Percentiles rank a stretch among this genome's conserved stretches.
These are phyloP conservation scores for Diutina ranongensis DNA, from an alignment of 1,139 yeast genomes.

Conservation along the genomic window DNA sequence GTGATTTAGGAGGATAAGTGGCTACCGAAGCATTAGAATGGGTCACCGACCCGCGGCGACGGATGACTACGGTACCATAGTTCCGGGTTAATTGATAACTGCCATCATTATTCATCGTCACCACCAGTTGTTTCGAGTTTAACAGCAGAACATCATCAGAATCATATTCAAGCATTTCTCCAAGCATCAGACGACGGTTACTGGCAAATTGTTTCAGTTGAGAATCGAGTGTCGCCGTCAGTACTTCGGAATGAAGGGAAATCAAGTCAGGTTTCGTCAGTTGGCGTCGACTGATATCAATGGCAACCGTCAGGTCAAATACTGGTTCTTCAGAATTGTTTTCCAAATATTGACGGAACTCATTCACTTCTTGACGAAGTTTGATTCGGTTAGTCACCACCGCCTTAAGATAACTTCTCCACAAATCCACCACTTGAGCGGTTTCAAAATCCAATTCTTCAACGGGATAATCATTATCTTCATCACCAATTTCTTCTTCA, in stretches of 20 bases:
- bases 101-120: neutral
- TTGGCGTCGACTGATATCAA: neutral
- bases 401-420: constrained; percentile 26
- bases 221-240: constrained; percentile 1
- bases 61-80: constrained; percentile 1
- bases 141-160: constrained; percentile 19
- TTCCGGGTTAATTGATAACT: neutral
- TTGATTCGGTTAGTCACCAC: constrained; percentile 30
- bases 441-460: neutral
- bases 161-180: constrained; percentile 36
- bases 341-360: constrained; percentile 22
- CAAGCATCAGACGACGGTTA: constrained; percentile 32
- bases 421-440: constrained; percentile 10
- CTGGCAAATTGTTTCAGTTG: neutral
- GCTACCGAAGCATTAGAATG: neutral
- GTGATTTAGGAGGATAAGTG: neutral
- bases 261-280: neutral
- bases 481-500: neutral
- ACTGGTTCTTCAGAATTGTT: constrained; percentile 6
- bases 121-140: constrained; percentile 7
- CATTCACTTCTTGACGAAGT: constrained; percentile 30
- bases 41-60: constrained; percentile 5
- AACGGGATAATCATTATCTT: neutral
- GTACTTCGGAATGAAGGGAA: neutral
- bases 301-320: constrained; percentile 4